Percentiles rank a stretch among this genome's conserved stretches.
Conservation (phyloP, 2,329 filamentous ascomycete species). For the Botrytis paeoniae region DNA sequence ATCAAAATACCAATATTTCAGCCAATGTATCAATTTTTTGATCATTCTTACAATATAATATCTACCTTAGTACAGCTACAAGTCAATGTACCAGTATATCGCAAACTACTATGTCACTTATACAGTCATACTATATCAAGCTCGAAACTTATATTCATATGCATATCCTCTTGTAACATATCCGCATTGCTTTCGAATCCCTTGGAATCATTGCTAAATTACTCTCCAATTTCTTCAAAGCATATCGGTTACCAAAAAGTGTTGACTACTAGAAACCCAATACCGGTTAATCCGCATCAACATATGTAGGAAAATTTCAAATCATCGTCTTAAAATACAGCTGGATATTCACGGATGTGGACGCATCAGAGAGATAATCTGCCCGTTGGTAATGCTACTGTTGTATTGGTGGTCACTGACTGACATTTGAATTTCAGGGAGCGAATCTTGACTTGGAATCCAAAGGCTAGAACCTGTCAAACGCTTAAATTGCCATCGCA, state of each 20-base stretch:
- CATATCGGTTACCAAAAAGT: neutral
- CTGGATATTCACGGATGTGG: neutral
- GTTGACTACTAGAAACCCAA: neutral
- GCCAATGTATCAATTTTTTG: neutral
- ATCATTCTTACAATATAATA: neutral
- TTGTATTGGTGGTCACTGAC: constrained; percentile 8
- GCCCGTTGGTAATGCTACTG: neutral
- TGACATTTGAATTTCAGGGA: neutral
- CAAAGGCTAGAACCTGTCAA: neutral
- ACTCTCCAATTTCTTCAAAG: neutral
- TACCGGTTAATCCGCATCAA: neutral
- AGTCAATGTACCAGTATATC: neutral
- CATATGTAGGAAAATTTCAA: neutral
- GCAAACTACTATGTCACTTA: neutral
- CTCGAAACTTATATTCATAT: neutral
- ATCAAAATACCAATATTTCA: neutral
- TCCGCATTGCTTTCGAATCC: neutral
- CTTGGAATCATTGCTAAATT: neutral
- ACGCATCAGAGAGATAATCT: neutral
- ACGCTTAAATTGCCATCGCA: neutral
- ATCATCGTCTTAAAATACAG: neutral
- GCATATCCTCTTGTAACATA: neutral
- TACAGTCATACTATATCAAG: neutral
- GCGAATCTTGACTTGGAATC: neutral
- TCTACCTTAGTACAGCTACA: neutral